Evolutionary conservation across 352 stramenopile species (phyloP).

Genomic region (Globisporangium apiculatum): DNA sequence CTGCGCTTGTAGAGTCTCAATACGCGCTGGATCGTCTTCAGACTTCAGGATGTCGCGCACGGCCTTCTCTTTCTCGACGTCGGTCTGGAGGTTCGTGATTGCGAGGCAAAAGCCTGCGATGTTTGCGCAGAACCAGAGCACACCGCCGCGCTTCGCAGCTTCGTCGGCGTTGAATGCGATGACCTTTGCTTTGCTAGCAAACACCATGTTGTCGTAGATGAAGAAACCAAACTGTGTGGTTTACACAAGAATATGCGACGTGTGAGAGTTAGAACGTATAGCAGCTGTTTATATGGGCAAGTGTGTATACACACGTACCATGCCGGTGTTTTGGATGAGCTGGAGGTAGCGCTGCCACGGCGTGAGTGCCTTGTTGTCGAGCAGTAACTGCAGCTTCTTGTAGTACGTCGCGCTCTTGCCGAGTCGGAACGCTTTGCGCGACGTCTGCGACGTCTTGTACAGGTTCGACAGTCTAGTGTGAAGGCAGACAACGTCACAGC

Average conservation of each 20-base stretch:
- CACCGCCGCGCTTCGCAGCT: constrained; percentile 51
- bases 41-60: constrained; percentile 61
- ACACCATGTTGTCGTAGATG: constrained; percentile 83
- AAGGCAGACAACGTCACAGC: no score
- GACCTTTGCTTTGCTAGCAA: constrained; percentile 75
- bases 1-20: constrained; percentile 45
- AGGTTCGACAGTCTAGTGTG: constrained; percentile 40
- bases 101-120: constrained; percentile 71
- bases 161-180: constrained; percentile 58
- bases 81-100: constrained; percentile 61
- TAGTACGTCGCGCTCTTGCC: constrained; percentile 80
- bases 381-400: constrained; percentile 60
- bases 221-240: constrained; percentile 65
- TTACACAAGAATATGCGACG: background rate
- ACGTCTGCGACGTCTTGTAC: constrained; percentile 78
- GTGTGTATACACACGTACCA: constrained; percentile 19
- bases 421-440: constrained; percentile 79
- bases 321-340: constrained; percentile 74
- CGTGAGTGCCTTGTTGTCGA: constrained; percentile 38
- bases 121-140: constrained; percentile 83
- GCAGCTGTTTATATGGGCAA: background rate
- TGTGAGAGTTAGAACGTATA: background rate
- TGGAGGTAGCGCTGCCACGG: constrained; percentile 35
- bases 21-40: constrained; percentile 52
- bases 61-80: constrained; percentile 78